Conservation (phyloP, 352 stramenopile species). For the Phytophthora lateralis region DNA sequence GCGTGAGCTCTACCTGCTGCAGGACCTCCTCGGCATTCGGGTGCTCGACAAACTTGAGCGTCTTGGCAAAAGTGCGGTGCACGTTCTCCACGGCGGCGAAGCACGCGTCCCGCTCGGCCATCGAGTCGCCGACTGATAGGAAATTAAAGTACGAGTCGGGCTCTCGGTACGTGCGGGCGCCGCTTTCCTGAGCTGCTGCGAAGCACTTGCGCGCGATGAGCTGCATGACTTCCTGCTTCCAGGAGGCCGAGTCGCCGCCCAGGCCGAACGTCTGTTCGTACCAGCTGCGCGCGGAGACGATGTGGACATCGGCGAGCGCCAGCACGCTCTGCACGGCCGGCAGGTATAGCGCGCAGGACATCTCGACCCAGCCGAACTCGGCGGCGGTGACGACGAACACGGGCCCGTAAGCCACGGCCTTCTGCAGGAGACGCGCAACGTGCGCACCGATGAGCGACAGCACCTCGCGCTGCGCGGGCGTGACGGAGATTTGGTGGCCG, state of each 20-base stretch:
- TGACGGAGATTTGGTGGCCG: conserved; percentile 70
- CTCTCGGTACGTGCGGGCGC: conserved; percentile 3
- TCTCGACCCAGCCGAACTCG: conserved; percentile 86
- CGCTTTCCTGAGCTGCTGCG: conserved; percentile 15
- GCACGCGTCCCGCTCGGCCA: conserved; percentile 87
- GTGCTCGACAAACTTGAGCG: conserved; percentile 87
- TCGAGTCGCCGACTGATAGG: conserved; percentile 83
- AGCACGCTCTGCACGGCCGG: conserved; percentile 68
- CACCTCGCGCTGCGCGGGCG: conserved; percentile 57
- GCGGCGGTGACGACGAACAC: conserved; percentile 88
- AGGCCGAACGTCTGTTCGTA: conserved; percentile 86
- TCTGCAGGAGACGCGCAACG: conserved; percentile 67
- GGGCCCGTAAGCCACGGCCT: conserved; percentile 76
- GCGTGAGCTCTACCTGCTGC: conserved; percentile 83
- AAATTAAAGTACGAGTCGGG: conserved; percentile 75
- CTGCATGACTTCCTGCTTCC: conserved; percentile 90
- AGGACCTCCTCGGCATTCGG: conserved; percentile 80
- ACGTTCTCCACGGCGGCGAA: conserved; percentile 71
- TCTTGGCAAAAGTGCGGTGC: conserved; percentile 80
- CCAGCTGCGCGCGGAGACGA: conserved; percentile 85
- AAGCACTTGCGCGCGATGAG: conserved; percentile 89
- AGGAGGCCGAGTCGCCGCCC: conserved; percentile 76
- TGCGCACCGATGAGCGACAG: conserved; percentile 66
- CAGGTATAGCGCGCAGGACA: conserved; percentile 80
- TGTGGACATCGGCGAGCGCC: conserved; percentile 80